These are phyloP conservation scores for Hygrophila difformis DNA, from an alignment of 257 asterid genomes.

Conservation along the genomic window DNA sequence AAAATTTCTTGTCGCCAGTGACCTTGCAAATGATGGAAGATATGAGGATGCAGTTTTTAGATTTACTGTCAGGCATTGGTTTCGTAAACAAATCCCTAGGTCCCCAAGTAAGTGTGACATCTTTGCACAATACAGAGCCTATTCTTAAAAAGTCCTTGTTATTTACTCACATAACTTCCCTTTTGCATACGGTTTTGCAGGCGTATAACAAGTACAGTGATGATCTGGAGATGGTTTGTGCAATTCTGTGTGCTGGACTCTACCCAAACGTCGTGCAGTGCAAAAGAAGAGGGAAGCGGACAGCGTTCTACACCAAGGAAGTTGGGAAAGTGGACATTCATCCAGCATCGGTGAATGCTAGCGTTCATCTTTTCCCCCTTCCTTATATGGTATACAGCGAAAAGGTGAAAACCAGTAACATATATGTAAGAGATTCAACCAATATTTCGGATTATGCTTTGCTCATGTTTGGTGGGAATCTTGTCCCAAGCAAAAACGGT, in stretches of 20 bases:
- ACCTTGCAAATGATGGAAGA: conserved; percentile 90
- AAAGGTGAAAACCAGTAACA: conserved; percentile 73
- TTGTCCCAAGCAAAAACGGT: conserved; percentile 57
- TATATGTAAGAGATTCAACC: conserved; percentile 75
- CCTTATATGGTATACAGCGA: conserved; percentile 89
- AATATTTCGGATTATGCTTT: conserved; percentile 89
- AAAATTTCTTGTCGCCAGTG: conserved; percentile 67
- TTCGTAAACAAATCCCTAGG: conserved; percentile 70
- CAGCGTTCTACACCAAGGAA: conserved; percentile 71
- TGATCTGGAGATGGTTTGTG: conserved; percentile 92
- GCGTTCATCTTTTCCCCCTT: conserved; percentile 72
- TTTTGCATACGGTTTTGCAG: conserved; percentile 30
- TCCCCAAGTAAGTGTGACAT: conserved; percentile 36
- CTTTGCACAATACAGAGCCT: too few species aligned
- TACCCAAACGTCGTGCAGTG: conserved; percentile 97
- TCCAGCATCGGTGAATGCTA: conserved; percentile 88
- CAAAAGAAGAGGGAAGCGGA: conserved; percentile 86
- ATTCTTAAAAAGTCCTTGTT: too few species aligned
- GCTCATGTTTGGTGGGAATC: conserved; percentile 94
- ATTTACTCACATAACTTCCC: neutral
- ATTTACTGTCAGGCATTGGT: conserved; percentile 75
- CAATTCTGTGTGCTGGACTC: conserved; percentile 91
- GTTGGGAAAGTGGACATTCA: conserved; percentile 89
- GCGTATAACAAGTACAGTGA: conserved; percentile 61
- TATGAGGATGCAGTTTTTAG: conserved; percentile 82